Evolutionary conservation across 176 grass and related monocot species (phyloP), one percentile per base, ranked within the genome.

Genomic region (Phoenix roebelenii): DNA sequence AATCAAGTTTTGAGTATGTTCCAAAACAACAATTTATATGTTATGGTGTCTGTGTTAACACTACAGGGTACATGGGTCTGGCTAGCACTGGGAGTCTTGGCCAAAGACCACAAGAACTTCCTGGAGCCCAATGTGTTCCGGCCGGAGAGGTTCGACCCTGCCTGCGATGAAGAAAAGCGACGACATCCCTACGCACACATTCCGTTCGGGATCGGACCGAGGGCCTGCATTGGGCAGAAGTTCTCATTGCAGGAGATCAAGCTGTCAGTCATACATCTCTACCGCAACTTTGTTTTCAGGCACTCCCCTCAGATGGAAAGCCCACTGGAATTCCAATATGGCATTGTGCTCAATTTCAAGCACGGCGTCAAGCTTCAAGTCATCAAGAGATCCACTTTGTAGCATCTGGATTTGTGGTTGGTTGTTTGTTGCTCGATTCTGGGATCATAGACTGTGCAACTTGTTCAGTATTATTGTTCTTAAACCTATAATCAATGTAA

Each of bases 191-290:
- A 98, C 59, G 81, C 89, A 22, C 82, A 89, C 81, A 95, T 95
- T 22, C 89, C 89, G 1, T 95, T 94, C 30, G 89, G 89, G 30
- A 67, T 87, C 22, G 89, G 89, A 15, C 84, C 84, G 16, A 71
- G 84, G 74, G 81, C 77, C 22, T 97, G 92, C 92, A 66, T 97
- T 48, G 93, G 88, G 1, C 84, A 89, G 72, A 84, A 76, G 61
- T 98, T 98, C 77, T 81, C 93, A 17, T 65, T 98, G 66, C 93
- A 89, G 52, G 70, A 98, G 76, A 75, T 98, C 58, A 98, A 98
- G 81, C 79, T 98, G 25, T 75, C 88, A 52, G 62, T 83, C 59
- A 71, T 98, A 18, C 59, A 64, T 70, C 77, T 98, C 64, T 98
- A 98, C 62, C 87, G 79, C 26, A 69, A 70, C 25, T 95, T 71